Evolutionary conservation across 805 yeast species (phyloP).

Genomic region (Kodamaea kakaduensis): DNA sequence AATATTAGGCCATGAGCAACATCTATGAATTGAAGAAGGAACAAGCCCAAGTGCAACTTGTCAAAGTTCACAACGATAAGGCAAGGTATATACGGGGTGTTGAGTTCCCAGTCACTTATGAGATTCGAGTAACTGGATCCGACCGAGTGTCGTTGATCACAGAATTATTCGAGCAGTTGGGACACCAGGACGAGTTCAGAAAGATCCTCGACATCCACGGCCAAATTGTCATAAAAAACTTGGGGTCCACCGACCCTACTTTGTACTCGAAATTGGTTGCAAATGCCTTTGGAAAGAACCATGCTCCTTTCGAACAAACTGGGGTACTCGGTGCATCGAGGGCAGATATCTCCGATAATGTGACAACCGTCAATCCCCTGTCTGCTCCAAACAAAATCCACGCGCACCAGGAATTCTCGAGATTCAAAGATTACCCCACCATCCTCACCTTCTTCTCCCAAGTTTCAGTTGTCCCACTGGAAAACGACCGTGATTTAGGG

Average conservation of each 20-base stretch:
- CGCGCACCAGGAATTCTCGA: constrained; percentile 21
- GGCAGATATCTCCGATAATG: constrained; percentile 7
- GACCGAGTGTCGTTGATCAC: not conserved
- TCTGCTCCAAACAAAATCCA: constrained; percentile 9
- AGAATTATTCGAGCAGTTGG: constrained; percentile 7
- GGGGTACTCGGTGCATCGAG: constrained; percentile 11
- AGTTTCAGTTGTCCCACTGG: constrained; percentile 2
- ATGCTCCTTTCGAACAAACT: constrained; percentile 9
- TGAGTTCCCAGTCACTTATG: constrained; percentile 6
- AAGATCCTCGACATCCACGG: constrained; percentile 8
- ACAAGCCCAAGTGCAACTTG: not conserved
- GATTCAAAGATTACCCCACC: constrained; percentile 18
- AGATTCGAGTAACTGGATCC: not conserved
- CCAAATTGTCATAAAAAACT: constrained; percentile 8
- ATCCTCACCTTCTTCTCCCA: constrained; percentile 19
- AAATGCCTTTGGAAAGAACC: constrained; percentile 5
- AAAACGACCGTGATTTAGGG: constrained; percentile 14
- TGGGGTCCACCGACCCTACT: constrained; percentile 7
- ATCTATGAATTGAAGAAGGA: too few species aligned
- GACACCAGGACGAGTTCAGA: constrained; percentile 5
- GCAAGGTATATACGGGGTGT: constrained; percentile 7
- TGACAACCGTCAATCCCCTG: constrained; percentile 11
- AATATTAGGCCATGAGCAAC: too few species aligned
- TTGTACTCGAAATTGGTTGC: constrained; percentile 8
- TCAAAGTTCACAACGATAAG: not conserved